Conservation (phyloP, 768 basidiomycete species). For the Cyathus striatus region DNA sequence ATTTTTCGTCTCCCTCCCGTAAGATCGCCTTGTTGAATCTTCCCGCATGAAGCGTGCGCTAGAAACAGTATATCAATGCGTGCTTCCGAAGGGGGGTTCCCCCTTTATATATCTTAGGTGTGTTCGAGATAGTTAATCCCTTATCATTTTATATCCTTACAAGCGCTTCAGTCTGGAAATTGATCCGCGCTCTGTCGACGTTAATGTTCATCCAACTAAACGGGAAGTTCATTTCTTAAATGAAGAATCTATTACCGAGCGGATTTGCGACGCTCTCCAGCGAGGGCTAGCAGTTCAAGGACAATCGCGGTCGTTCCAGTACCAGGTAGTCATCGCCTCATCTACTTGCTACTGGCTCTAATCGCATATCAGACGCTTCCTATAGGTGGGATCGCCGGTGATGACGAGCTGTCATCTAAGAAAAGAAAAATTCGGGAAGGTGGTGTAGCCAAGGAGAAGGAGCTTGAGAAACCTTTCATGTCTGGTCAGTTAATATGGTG, state of each 20-base stretch:
- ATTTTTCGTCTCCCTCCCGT: neutral
- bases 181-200: conserved; percentile 85
- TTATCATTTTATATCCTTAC: no score
- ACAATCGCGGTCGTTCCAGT: conserved; percentile 67
- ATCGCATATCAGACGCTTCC: conserved; percentile 44
- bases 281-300: conserved; percentile 54
- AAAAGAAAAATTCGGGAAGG: conserved; percentile 33
- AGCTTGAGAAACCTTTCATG: conserved; percentile 15
- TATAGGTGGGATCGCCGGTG: conserved; percentile 43
- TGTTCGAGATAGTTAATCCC: no score
- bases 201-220: conserved; percentile 98
- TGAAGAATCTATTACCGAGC: conserved; percentile 80
- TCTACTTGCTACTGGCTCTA: neutral
- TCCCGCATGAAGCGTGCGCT: conserved; percentile 80
- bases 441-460: conserved; percentile 12
- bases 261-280: conserved; percentile 71
- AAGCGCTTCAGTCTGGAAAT: conserved; percentile 58
- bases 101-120: conserved; percentile 96
- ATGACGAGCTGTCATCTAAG: conserved; percentile 20
- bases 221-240: conserved; percentile 93
- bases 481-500: conserved; percentile 2
- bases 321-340: conserved; percentile 43
- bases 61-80: conserved; percentile 77
- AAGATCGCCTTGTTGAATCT: conserved; percentile 92
- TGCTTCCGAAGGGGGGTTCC: conserved; percentile 83